Evolutionary conservation across 306 rosid genomes (phyloP), one percentile per base, ranked within the genome.

Genomic region (Sindora glabra): DNA sequence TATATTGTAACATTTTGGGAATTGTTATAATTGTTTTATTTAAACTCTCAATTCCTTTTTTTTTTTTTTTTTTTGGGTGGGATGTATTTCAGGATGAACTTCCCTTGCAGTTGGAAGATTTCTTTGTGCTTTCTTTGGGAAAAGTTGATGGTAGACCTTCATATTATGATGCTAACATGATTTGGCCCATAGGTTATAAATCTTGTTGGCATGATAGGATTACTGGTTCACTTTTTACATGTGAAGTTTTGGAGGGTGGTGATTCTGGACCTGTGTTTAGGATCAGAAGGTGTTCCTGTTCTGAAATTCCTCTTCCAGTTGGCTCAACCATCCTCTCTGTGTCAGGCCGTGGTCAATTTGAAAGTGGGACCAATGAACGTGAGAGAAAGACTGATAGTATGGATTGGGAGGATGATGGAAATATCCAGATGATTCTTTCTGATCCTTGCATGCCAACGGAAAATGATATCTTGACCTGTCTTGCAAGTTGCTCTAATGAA

Each of bases 171-270:
- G 84, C 63, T 61, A 78, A 79, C 60, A 56, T 58, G 59, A 78
- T 84, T 62, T 84, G 65, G 76, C 97, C 99, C 11, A 46, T 89
- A 47, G 99, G 99, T 64, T 89, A 74, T 70, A 84, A 60, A 79
- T 86, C 94, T 50, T 84, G 87, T 68, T 94, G 97, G 99, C 99
- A 94, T 68, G 99, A 94, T 76, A 84, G 53, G 67, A 69, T 89
- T 68, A 89, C 99, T 33, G 90, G 95, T 37, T 94, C 99, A 56
- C 71, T 89, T 58, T 94, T 89, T 67, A 70, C 80, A 39, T 81
- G 75, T 70, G 94, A 94, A 75, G 81, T 94, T 69, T 69, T 79
- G 62, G 89, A 89, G 50, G 99, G 97, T 41, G 97, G 95, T 64
- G 91, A 84, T 69, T 73, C 84, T 79, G 99, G 99, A 41, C 99